Evolutionary conservation across 2,329 filamentous ascomycete species (phyloP), one percentile per base, ranked within the genome.

Genomic region (Trichophyton mentagrophytes): DNA sequence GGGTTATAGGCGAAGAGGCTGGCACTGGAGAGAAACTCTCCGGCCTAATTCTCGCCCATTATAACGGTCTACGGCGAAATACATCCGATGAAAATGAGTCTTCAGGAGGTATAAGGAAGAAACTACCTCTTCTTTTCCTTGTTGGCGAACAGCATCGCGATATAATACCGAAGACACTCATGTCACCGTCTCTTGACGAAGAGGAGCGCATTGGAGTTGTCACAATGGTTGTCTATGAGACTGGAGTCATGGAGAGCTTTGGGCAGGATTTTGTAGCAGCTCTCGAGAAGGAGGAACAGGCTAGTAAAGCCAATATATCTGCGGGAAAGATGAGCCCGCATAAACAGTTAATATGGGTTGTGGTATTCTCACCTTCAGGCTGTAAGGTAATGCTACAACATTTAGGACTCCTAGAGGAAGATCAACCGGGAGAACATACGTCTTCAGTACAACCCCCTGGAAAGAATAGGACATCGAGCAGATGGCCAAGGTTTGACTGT

Each of bases 71-170:
- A 44, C 64, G 64, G 20, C 59, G 57, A 33, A 60, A 57, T 68
- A 33, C 61, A 27, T 30, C 66, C 66, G 17, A 44, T 66, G 66
- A 17, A 68, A 70, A 3, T 65, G 70, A n/a, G 68, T 67, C 6
- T 58, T 64, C 17, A 61, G 62, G 20, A 40, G 60, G 11, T 49
- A 53, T 8, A 40, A 60, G 25, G 30, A 40, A 60, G 1, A 57
- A 67, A 51, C 84, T 80, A 0, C 81, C 87, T 0, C 72, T 97
- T 3, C 76, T 97, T 0, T 99, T 97, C 71, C 81, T 95, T 13
- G 90, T 95, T 0, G 93, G 93, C 20, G 92, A 96, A 70, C 88
- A 91, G 70, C 82, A 90, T 60, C 79, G 93, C 51, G 93, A 97
- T 71, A 84, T 96, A 65, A 96, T 99, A 64, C 91, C 93, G 1